Conservation (phyloP, 148 eudicot genomes). For the Tetragonia tetragonoides region DNA sequence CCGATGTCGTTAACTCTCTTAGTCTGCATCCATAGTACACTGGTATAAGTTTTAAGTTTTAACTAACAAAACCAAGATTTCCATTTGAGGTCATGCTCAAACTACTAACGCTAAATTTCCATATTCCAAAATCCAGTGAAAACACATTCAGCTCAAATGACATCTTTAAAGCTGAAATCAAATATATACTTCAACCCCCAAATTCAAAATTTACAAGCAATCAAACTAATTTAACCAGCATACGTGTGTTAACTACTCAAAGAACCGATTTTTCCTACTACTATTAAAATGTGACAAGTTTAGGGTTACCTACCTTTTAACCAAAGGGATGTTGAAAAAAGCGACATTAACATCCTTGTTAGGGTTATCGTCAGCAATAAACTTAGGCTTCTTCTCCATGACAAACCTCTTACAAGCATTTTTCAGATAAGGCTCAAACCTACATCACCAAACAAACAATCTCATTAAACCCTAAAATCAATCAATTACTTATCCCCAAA, state of each 20-base stretch:
- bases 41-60: not conserved
- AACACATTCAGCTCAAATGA: not conserved
- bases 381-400: slow-evolving; percentile 69
- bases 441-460: slow-evolving; percentile 11
- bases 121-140: not conserved
- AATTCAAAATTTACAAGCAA: not conserved
- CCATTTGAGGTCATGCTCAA: slow-evolving; percentile 1
- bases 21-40: slow-evolving; percentile 37
- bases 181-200: not conserved
- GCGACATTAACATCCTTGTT: slow-evolving; percentile 85
- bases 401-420: slow-evolving; percentile 90
- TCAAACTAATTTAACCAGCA: not conserved
- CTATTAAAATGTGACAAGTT: no score
- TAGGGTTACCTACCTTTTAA: slow-evolving; percentile 50
- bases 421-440: slow-evolving; percentile 80
- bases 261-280: not conserved
- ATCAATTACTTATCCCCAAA: not conserved
- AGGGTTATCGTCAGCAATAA: slow-evolving; percentile 76
- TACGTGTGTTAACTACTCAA: not conserved
- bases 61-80: not conserved
- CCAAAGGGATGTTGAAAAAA: slow-evolving; percentile 77
- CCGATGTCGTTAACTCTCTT: slow-evolving; percentile 78
- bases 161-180: not conserved
- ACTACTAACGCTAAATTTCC: not conserved
- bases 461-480: not conserved